Evolutionary conservation across 441 rosid species (phyloP).

Genomic region (Breynia disticha): DNA sequence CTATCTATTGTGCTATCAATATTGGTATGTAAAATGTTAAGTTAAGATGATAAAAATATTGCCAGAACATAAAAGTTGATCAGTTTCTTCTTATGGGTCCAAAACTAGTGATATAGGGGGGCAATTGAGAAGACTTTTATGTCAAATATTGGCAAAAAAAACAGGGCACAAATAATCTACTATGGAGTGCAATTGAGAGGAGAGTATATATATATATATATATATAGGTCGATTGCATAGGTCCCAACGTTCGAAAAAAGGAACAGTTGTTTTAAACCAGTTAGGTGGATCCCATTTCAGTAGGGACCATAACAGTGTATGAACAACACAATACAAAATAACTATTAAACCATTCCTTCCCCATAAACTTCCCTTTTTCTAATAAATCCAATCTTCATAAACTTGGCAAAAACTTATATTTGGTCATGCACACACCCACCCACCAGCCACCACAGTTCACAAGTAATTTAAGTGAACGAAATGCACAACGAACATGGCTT

Average conservation of each 20-base stretch:
- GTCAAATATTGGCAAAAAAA: too few relatives aligned
- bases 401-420: slow-evolving; percentile 10
- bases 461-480: too few relatives aligned
- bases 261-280: background rate
- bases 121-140: too few relatives aligned
- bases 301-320: background rate
- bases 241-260: slow-evolving; percentile 39
- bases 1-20: too few relatives aligned
- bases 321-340: slow-evolving; percentile 15
- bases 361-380: background rate
- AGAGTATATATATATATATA: too few relatives aligned
- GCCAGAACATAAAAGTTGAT: too few relatives aligned
- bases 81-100: too few relatives aligned
- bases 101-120: too few relatives aligned
- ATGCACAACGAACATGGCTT: too few relatives aligned
- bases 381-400: background rate
- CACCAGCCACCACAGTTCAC: slow-evolving; percentile 1
- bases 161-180: background rate
- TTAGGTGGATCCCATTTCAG: slow-evolving; percentile 13
- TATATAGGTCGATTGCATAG: too few relatives aligned
- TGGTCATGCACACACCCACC: slow-evolving; percentile 13
- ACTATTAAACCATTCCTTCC: slow-evolving; percentile 13
- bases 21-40: too few relatives aligned
- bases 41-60: too few relatives aligned
- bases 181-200: slow-evolving; percentile 7